Conservation (phyloP, 805 yeast species). For the Lipomyces lipofer region DNA sequence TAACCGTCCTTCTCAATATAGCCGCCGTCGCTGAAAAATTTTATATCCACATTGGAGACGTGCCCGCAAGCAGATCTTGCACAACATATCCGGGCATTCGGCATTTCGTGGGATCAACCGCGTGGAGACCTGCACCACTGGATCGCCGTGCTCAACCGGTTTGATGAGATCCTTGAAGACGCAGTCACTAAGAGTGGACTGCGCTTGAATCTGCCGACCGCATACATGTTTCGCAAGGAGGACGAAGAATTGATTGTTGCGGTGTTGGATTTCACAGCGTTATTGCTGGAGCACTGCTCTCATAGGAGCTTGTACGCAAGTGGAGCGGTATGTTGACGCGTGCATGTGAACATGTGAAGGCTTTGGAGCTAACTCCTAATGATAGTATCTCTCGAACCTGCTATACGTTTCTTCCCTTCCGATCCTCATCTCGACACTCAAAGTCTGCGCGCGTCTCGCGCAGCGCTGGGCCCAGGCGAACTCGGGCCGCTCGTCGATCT, state of each 20-base stretch:
- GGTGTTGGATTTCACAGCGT: conserved; percentile 60
- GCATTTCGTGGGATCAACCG: conserved; percentile 41
- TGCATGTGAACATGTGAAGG: background rate
- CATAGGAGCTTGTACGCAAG: conserved; percentile 60
- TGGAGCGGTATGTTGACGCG: conserved; percentile 19
- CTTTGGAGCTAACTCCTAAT: background rate
- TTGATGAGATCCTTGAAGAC: conserved; percentile 65
- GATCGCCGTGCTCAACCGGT: conserved; percentile 71
- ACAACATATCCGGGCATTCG: conserved; percentile 12
- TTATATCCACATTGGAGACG: conserved; percentile 19
- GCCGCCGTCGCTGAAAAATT: conserved; percentile 27
- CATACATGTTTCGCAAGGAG: conserved; percentile 45
- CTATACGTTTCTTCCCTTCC: conserved; percentile 60
- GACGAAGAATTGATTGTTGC: conserved; percentile 54
- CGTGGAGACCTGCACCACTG: conserved; percentile 72
- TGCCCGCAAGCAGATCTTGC: conserved; percentile 23
- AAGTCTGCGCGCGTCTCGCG: conserved; percentile 58
- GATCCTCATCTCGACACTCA: conserved; percentile 61
- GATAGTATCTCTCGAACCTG: conserved; percentile 51
- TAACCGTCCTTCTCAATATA: too few relatives aligned
- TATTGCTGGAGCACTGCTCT: conserved; percentile 66
- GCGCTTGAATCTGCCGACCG: conserved; percentile 48
- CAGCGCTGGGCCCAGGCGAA: conserved; percentile 58
- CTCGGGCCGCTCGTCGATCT: conserved; percentile 46
- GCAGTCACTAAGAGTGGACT: conserved; percentile 56